Percentiles rank a stretch among this genome's conserved stretches.
These are phyloP conservation scores for Carpinus fangiana DNA, from an alignment of 306 rosid genomes.

Conservation along the genomic window DNA sequence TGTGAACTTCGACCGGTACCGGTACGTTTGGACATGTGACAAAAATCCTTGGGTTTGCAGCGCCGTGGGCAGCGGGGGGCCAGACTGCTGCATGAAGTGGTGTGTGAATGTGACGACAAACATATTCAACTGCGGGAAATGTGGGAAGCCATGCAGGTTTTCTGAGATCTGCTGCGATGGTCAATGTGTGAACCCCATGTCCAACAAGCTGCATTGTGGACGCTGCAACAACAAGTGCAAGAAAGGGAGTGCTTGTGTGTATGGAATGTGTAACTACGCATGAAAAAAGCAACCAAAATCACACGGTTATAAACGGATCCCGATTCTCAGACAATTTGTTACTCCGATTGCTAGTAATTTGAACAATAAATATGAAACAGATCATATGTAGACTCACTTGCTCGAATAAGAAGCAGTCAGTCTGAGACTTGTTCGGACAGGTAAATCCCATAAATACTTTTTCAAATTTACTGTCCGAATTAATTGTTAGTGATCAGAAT, in stretches of 20 bases:
- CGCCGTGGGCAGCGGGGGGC: constrained; percentile 42
- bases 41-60: constrained; percentile 47
- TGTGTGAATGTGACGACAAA: constrained; percentile 50
- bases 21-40: constrained; percentile 38
- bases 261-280: constrained; percentile 73
- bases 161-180: constrained; percentile 58
- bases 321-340: no score
- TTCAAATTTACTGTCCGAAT: no score
- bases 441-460: no score
- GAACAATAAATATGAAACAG: no score
- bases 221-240: constrained; percentile 60
- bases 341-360: no score
- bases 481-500: no score
- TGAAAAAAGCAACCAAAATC: constrained; percentile 10
- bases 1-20: background rate
- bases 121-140: constrained; percentile 55
- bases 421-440: no score
- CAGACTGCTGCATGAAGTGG: constrained; percentile 53
- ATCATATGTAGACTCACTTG: no score
- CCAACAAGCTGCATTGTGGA: constrained; percentile 55
- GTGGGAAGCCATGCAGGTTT: constrained; percentile 62
- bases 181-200: constrained; percentile 53
- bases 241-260: constrained; percentile 38
- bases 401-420: no score
- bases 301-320: background rate